Percentiles rank a stretch among this genome's conserved stretches.
Evolutionary conservation across 169 alveolate species (phyloP).

Genomic region (Eimeria zaria): DNA sequence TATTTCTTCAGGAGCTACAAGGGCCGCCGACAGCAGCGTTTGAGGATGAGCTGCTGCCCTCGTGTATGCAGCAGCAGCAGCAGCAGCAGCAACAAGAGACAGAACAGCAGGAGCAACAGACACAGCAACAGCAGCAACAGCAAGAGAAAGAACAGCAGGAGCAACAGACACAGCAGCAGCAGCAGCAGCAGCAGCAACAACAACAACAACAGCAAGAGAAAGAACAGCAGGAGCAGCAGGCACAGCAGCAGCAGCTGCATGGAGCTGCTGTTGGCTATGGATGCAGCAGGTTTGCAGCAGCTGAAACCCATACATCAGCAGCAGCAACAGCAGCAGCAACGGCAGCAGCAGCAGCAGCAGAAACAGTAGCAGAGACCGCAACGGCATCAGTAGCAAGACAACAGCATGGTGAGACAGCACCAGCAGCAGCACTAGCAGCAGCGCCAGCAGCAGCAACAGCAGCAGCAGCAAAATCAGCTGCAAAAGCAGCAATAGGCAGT

Average conservation of each 20-base stretch:
- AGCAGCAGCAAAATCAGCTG: conserved; percentile 10
- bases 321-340: background rate
- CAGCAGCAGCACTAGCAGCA: too few species aligned
- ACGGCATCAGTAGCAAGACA: too few species aligned
- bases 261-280: background rate
- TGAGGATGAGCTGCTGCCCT: conserved; percentile 4
- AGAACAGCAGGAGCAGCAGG: too few species aligned
- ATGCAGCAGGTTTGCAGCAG: background rate
- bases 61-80: conserved; percentile 29
- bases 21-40: conserved; percentile 7
- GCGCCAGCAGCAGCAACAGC: background rate
- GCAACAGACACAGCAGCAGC: too few species aligned
- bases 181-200: too few species aligned
- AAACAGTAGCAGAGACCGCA: too few species aligned
- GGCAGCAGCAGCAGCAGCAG: conserved; percentile 20
- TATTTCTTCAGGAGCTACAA: background rate
- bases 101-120: background rate
- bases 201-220: too few species aligned
- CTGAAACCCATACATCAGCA: background rate
- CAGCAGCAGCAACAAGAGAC: background rate
- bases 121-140: background rate
- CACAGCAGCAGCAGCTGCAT: background rate
- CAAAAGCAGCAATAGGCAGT: background rate
- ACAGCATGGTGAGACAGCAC: too few species aligned
- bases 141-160: background rate